Evolutionary conservation across 345 rosid species (phyloP).

Genomic region (Rubroshorea leprosula): DNA sequence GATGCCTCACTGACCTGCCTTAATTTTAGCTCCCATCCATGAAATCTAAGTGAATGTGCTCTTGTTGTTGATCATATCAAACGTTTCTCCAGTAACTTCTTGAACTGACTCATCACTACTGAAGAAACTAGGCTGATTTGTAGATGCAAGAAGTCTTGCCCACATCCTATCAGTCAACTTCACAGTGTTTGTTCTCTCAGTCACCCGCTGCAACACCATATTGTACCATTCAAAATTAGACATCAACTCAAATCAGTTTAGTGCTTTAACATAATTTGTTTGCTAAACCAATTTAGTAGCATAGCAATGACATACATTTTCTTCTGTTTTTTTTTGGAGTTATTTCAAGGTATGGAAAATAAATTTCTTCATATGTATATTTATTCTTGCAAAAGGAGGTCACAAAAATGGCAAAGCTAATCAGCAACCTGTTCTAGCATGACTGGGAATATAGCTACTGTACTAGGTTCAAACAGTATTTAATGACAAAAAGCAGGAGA

Average conservation of each 20-base stretch:
- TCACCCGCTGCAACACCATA: conserved; percentile 54
- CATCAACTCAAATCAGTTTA: conserved; percentile 4
- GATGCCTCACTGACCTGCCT: background rate
- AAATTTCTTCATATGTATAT: too few species aligned
- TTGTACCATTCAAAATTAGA: conserved; percentile 10
- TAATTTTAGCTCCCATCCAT: background rate
- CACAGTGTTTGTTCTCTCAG: conserved; percentile 67
- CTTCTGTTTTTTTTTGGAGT: background rate
- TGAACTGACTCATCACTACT: conserved; percentile 28
- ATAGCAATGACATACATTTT: background rate
- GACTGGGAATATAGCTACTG: too few species aligned
- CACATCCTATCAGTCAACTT: conserved; percentile 90
- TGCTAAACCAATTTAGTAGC: background rate
- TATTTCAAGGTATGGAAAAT: background rate
- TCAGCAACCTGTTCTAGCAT: too few species aligned
- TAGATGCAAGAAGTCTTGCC: conserved; percentile 96
- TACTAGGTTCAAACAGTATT: too few species aligned
- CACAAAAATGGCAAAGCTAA: too few species aligned
- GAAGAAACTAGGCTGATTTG: conserved; percentile 86
- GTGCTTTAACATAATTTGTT: conserved; percentile 1
- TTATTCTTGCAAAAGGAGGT: too few species aligned
- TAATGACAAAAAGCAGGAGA: too few species aligned
- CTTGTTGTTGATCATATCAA: conserved; percentile 38
- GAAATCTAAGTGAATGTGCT: conserved; percentile 24
- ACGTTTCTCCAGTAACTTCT: conserved; percentile 27